These are phyloP conservation scores for Ceriops zippeliana DNA, from an alignment of 345 rosid genomes.

Conservation along the genomic window DNA sequence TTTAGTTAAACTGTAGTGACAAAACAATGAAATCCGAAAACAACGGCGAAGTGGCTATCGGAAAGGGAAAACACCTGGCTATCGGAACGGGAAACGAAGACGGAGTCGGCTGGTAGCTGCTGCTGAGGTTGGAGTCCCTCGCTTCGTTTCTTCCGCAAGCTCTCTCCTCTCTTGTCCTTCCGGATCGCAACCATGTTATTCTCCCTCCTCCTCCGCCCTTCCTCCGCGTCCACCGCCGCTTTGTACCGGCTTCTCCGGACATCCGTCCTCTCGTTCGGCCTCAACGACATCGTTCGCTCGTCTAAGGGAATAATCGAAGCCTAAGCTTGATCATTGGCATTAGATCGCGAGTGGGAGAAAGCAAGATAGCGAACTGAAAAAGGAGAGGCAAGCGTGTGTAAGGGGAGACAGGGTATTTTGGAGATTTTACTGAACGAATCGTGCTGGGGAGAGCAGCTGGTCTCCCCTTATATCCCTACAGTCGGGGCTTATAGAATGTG, in stretches of 20 bases:
- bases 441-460: neutral
- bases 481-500: neutral
- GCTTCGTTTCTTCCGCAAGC: slow-evolving; percentile 28
- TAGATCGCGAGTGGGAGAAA: neutral
- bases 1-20: too few species aligned
- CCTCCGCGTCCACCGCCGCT: slow-evolving; percentile 31
- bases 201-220: slow-evolving; percentile 31
- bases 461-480: too few species aligned
- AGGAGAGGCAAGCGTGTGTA: neutral
- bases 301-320: too few species aligned
- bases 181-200: slow-evolving; percentile 32
- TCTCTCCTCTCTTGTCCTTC: slow-evolving; percentile 26
- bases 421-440: slow-evolving; percentile 1
- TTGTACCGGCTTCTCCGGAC: slow-evolving; percentile 29
- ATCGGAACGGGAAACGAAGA: slow-evolving; percentile 11
- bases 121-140: slow-evolving; percentile 22
- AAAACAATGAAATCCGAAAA: neutral
- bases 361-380: neutral
- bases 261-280: slow-evolving; percentile 30
- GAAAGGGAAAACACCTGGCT: slow-evolving; percentile 8
- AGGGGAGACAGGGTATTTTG: neutral
- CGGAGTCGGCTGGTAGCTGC: neutral
- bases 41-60: too few species aligned
- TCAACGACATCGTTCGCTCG: slow-evolving; percentile 20
- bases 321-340: neutral